Base-by-base conservation (phyloP, 202 grass and related monocot species). In the Panicum hallii region DNA sequence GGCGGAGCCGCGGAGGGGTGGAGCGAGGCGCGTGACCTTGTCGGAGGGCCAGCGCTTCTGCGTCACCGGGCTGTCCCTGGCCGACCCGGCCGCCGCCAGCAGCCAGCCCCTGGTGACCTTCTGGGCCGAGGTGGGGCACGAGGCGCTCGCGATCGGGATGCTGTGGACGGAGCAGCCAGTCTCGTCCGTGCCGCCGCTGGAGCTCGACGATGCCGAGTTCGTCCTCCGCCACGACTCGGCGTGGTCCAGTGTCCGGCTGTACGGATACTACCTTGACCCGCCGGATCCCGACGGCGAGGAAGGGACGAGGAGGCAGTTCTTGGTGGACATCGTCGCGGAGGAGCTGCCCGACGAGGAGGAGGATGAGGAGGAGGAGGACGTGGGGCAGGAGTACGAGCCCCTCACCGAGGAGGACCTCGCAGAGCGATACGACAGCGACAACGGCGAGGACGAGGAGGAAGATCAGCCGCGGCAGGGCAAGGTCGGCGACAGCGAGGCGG, bases 341-440 rank as follows among this genome's bases (percentile, higher is more conserved):
- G 15, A 0, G 53, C 2, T 23, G 7, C 10, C 1, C 8, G 65
- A 1, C 0, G 23, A 47, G 0, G 53, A 45, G 11, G 67, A 26
- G 9, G 53, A 45, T 6, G 67, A 26, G 9, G 55, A 9, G 1
- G 68, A 47, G 17, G 4, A 0, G 14, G 8, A 0, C 10, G 12
- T 1, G 0, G 13, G 9, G 40, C 30, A 8, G 5, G 53, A 79
- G 44, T 45, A 45, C 44, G 44, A 45, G 44, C 6, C 44, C 1
- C 8, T 45, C 44, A 10, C 44, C 8, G 44, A 77, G 2, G 52
- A 19, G 12, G 61, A 11, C 5, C 2, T 15, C 3, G 70, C 22
- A 0, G 78, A 69, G 48, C 43, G 22, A 11, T 62, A 70, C 65
- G 74, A 63, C 53, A 85, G 75, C 13, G 56, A 79, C 6, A 50